Base-by-base conservation (phyloP, 371 early-diverging fungal species). In the Zychaea mexicana region DNA sequence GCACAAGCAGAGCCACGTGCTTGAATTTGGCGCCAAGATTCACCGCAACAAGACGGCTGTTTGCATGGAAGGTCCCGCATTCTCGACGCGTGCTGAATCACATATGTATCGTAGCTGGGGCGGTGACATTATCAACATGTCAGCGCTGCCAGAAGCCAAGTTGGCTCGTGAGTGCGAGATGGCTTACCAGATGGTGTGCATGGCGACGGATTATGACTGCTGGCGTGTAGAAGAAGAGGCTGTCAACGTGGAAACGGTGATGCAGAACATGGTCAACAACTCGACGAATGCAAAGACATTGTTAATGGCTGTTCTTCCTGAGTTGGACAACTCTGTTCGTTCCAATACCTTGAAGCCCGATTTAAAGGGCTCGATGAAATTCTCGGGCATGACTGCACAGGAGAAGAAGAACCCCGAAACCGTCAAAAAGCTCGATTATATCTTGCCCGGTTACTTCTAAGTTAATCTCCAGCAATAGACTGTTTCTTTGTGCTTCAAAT, bases 121-220 rank as follows among this genome's bases (percentile, higher is more conserved):
- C 60, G 92, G 85, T 61, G 94, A 93, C 76, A 77, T 98, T 38
- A 96, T 98, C 88, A 98, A 98, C 87, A 98, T 98, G 99, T 90
- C 94, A 30, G 94, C 86, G 21, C 71, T 98, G 58, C 97, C 98
- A 24, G 99, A 98, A 76, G 85, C 98, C 65, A 98, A 98, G 78
- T 83, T 98, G 42, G 99, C 99, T 19, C 86, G 95, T 54, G 99
- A 98, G 78, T 96, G 97, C 38, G 99, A 98, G 81, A 95, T 98
- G 59, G 95, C 94, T 13, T 98, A 98, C 72, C 95, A 95, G 69
- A 93, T 97, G 91, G 85, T 98, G 17, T 98, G 98, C 85, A 98
- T 98, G 99, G 88, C 94, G n/a, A 98, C 99, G 45, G 99, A 98
- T 80, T 98, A 97, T 68, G 99, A 98, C 73, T 95, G 96, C 82